These are phyloP conservation scores for Lentinula guzmanii DNA, from an alignment of 768 basidiomycete genomes.

Conservation along the genomic window DNA sequence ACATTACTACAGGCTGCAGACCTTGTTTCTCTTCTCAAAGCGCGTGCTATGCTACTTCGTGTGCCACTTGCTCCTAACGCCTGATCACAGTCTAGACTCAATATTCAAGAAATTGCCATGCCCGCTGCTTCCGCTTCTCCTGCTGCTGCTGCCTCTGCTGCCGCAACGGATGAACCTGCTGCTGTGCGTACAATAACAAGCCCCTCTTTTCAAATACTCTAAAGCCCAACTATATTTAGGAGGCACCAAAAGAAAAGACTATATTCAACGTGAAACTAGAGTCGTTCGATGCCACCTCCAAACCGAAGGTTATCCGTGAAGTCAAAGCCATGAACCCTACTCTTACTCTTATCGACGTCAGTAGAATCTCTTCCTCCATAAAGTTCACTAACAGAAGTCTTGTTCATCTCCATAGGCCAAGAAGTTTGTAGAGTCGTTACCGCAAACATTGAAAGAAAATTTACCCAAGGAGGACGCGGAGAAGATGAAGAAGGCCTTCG, in stretches of 20 bases:
- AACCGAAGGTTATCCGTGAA: conserved; percentile 97
- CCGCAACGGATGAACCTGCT: conserved; percentile 51
- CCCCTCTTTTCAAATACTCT: neutral
- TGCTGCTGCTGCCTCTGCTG: conserved; percentile 45
- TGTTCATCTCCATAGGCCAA: conserved; percentile 64
- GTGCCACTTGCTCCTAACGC: neutral
- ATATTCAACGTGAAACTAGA: conserved; percentile 94
- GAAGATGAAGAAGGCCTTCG: conserved; percentile 89
- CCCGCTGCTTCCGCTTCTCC: conserved; percentile 67
- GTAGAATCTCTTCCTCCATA: conserved; percentile 23
- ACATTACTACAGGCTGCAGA: conserved; percentile 94
- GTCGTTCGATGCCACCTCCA: conserved; percentile 85
- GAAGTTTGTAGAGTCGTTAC: conserved; percentile 96
- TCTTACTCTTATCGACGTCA: conserved; percentile 93
- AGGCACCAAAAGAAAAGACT: conserved; percentile 98
- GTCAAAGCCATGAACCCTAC: conserved; percentile 95
- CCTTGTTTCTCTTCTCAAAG: conserved; percentile 89
- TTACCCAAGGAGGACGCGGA: conserved; percentile 96
- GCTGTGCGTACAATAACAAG: conserved; percentile 45
- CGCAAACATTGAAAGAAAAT: conserved; percentile 91
- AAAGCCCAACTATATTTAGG: conserved; percentile 31
- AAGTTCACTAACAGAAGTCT: neutral
- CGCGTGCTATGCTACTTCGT: conserved; percentile 23
- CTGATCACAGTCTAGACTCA: conserved; percentile 66
- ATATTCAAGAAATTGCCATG: conserved; percentile 97